Evolutionary conservation across 2,329 filamentous ascomycete genomes (phyloP).

Genomic region (Beauveria sp.): DNA sequence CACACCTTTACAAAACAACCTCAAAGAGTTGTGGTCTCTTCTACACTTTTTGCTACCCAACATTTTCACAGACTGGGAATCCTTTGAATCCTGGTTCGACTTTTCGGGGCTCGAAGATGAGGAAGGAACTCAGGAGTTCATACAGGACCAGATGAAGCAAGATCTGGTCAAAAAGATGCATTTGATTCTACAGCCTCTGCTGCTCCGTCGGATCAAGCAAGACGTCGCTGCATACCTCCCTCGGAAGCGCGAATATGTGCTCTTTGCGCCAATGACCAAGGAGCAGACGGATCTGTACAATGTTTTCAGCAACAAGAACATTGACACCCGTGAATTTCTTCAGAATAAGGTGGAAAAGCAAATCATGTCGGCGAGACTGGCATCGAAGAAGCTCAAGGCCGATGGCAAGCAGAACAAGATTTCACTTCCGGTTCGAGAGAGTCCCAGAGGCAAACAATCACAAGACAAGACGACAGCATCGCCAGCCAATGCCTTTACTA

Average conservation of each 20-base stretch:
- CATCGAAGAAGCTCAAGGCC: background rate
- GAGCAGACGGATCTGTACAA: conserved; percentile 89
- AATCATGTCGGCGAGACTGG: conserved; percentile 32
- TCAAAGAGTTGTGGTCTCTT: conserved; percentile 90
- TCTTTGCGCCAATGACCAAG: conserved; percentile 85
- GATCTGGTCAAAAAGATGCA: conserved; percentile 67
- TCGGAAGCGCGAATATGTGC: conserved; percentile 91
- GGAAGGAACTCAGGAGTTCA: conserved; percentile 66
- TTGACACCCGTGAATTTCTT: conserved; percentile 64
- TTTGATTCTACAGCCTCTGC: conserved; percentile 82
- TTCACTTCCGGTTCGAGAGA: conserved; percentile 29
- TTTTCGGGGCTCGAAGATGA: conserved; percentile 88
- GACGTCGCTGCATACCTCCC: conserved; percentile 90
- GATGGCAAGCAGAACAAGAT: conserved; percentile 17
- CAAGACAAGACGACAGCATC: conserved; percentile 15
- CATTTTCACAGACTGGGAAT: conserved; percentile 87
- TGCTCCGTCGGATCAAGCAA: conserved; percentile 81
- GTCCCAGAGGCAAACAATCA: conserved; percentile 24
- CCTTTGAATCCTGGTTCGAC: conserved; percentile 94
- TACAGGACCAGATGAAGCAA: conserved; percentile 62
- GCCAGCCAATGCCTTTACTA: conserved; percentile 38
- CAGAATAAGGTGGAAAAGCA: conserved; percentile 69
- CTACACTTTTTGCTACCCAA: conserved; percentile 88
- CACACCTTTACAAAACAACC: conserved; percentile 90
- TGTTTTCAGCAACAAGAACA: conserved; percentile 47